Percentiles rank a stretch among this genome's conserved stretches.
Evolutionary conservation across 495 filamentous ascomycete species (phyloP).

Genomic region (Coniosporium apollinis): DNA sequence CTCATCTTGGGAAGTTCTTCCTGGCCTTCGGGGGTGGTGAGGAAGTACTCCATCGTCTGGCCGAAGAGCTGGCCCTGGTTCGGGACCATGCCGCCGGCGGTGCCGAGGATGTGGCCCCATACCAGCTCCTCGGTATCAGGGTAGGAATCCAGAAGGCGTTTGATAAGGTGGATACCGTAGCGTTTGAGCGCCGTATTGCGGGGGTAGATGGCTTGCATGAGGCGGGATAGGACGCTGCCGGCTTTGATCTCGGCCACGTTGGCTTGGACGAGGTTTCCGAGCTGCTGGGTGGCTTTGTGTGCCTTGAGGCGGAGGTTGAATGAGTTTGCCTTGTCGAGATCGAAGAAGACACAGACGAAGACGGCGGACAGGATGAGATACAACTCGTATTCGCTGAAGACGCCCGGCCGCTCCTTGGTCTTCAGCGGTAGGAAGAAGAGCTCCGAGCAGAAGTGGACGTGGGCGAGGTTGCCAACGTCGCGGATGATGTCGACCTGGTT

Average conservation of each 20-base stretch:
- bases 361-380: conserved; percentile 42
- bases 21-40: conserved; percentile 26
- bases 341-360: conserved; percentile 47
- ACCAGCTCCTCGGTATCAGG: conserved; percentile 15
- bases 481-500: conserved; percentile 48
- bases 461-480: conserved; percentile 43
- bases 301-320: conserved; percentile 43
- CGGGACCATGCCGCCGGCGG: conserved; percentile 26
- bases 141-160: conserved; percentile 13
- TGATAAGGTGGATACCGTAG: conserved; percentile 23
- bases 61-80: conserved; percentile 23
- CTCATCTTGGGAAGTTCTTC: conserved; percentile 34
- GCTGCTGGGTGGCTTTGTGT: conserved; percentile 15
- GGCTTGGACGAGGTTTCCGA: conserved; percentile 18
- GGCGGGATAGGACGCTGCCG: conserved; percentile 9
- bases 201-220: conserved; percentile 16
- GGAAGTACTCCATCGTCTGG: conserved; percentile 26
- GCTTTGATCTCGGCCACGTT: conserved; percentile 14
- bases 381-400: conserved; percentile 41
- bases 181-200: conserved; percentile 11
- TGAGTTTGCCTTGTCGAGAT: conserved; percentile 45
- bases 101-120: conserved; percentile 25
- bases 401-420: conserved; percentile 41
- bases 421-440: conserved; percentile 49
- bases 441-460: conserved; percentile 41